Percentiles rank a stretch among this genome's conserved stretches.
phyloP scores from a whole-genome alignment of 768 basidiomycete species.

The Suillus hirtellus region DNA sequence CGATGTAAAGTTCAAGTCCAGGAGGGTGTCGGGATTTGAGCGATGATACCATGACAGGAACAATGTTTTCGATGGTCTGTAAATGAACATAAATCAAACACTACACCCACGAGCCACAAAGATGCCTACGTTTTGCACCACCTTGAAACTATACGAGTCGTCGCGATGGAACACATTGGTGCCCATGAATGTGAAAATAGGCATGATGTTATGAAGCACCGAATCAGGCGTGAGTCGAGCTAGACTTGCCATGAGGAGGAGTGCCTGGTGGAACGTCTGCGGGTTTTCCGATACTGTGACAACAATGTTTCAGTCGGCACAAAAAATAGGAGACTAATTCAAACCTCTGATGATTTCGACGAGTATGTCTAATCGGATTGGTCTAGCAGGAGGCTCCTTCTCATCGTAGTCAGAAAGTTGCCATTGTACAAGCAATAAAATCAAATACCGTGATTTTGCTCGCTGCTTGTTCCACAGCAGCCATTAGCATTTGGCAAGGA shows the following conservation, averaged over 20 bases:
- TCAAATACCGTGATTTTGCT: slow-evolving; percentile 52
- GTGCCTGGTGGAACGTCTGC: slow-evolving; percentile 91
- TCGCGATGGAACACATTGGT: slow-evolving; percentile 97
- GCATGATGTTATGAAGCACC: slow-evolving; percentile 94
- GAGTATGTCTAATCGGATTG: slow-evolving; percentile 79
- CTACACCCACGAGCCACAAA: background rate
- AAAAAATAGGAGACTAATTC: background rate
- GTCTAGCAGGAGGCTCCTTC: slow-evolving; percentile 58
- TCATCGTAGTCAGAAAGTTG: slow-evolving; percentile 3
- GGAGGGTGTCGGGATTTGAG: slow-evolving; percentile 57
- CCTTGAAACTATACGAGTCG: slow-evolving; percentile 92
- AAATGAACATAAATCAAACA: background rate
- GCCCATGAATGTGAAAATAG: slow-evolving; percentile 99
- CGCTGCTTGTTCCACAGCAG: slow-evolving; percentile 70
- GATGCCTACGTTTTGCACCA: slow-evolving; percentile 79
- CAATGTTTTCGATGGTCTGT: slow-evolving; percentile 90
- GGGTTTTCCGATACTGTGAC: slow-evolving; percentile 82
- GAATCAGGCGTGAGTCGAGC: slow-evolving; percentile 86
- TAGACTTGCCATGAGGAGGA: slow-evolving; percentile 83
- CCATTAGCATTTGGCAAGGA: slow-evolving; percentile 81
- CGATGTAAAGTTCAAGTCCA: slow-evolving; percentile 62
- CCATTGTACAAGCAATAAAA: background rate
- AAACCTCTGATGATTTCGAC: slow-evolving; percentile 84
- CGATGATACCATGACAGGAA: slow-evolving; percentile 89
- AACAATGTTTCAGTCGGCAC: slow-evolving; percentile 6